A percentile compares a stretch with the other conserved stretches of the same genome.
Evolutionary conservation across 768 basidiomycete genomes (phyloP).

Genomic region (Psilocybe cubensis): DNA sequence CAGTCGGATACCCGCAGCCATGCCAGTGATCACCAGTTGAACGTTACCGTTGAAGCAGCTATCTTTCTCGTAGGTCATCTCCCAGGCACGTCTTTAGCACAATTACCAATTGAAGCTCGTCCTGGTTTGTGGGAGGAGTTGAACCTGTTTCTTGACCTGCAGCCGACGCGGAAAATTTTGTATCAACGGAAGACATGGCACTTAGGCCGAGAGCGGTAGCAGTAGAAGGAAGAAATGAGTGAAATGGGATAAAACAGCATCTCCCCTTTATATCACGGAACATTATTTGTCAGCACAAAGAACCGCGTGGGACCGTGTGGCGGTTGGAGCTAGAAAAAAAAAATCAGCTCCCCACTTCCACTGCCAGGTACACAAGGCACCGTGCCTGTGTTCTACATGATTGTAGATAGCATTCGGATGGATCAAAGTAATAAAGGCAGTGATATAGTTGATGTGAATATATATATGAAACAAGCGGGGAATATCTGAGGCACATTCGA

Average conservation of each 20-base stretch:
- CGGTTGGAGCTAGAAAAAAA: background rate
- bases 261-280: background rate
- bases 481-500: background rate
- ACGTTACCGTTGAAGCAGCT: slow-evolving; percentile 70
- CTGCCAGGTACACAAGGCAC: background rate
- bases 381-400: background rate
- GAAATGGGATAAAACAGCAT: slow-evolving; percentile 5
- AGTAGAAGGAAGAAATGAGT: slow-evolving; percentile 4
- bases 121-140: slow-evolving; percentile 34
- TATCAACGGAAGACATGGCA: slow-evolving; percentile 21
- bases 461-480: background rate
- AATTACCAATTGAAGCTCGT: slow-evolving; percentile 53
- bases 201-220: background rate
- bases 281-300: background rate
- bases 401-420: background rate
- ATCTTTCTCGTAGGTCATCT: slow-evolving; percentile 29
- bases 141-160: slow-evolving; percentile 25
- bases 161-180: slow-evolving; percentile 26
- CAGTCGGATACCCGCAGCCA: slow-evolving; percentile 91
- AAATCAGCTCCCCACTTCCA: no score
- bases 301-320: background rate
- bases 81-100: slow-evolving; percentile 31
- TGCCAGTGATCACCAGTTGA: slow-evolving; percentile 67
- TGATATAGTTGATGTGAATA: background rate
- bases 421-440: background rate